Evolutionary conservation across 306 rosid species (phyloP).

Genomic region (Malus orientalis): DNA sequence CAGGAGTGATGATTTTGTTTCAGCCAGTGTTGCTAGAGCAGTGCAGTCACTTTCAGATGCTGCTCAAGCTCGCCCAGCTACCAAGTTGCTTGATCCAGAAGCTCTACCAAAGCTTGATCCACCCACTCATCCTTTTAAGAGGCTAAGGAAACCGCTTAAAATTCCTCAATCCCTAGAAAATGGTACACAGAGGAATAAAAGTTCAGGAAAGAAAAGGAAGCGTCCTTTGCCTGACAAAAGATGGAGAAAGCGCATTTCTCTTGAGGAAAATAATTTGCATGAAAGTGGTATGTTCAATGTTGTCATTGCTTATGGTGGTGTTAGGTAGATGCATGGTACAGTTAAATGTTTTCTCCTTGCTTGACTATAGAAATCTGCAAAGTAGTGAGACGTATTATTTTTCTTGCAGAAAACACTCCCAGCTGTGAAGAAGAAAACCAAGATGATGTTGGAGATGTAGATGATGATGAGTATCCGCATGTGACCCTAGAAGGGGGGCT

Average conservation of each 20-base stretch:
- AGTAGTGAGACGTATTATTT: slow-evolving; percentile 1
- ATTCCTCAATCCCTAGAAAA: slow-evolving; percentile 33
- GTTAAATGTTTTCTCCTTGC: not conserved
- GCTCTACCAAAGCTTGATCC: slow-evolving; percentile 77
- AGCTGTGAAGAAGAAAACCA: slow-evolving; percentile 48
- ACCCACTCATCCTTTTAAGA: slow-evolving; percentile 70
- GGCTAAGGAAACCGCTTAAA: slow-evolving; percentile 54
- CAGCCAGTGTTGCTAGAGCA: slow-evolving; percentile 65
- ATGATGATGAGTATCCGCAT: slow-evolving; percentile 46
- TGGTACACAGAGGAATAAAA: slow-evolving; percentile 28
- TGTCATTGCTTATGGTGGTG: not conserved
- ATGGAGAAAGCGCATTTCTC: slow-evolving; percentile 61
- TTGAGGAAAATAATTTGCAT: slow-evolving; percentile 42
- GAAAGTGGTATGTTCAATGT: slow-evolving; percentile 49
- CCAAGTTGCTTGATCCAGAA: slow-evolving; percentile 65
- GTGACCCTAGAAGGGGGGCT: slow-evolving; percentile 84
- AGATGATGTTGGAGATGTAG: slow-evolving; percentile 40
- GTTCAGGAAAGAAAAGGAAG: slow-evolving; percentile 36
- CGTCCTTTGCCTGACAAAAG: slow-evolving; percentile 85
- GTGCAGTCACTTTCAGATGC: slow-evolving; percentile 63
- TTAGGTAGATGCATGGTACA: slow-evolving; percentile 9
- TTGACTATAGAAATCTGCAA: not conserved
- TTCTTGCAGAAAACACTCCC: slow-evolving; percentile 52
- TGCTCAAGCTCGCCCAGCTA: slow-evolving; percentile 80
- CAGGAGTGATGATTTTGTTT: slow-evolving; percentile 33